Conservation (phyloP, 2,329 filamentous ascomycete species). For the Microsporum canis region DNA sequence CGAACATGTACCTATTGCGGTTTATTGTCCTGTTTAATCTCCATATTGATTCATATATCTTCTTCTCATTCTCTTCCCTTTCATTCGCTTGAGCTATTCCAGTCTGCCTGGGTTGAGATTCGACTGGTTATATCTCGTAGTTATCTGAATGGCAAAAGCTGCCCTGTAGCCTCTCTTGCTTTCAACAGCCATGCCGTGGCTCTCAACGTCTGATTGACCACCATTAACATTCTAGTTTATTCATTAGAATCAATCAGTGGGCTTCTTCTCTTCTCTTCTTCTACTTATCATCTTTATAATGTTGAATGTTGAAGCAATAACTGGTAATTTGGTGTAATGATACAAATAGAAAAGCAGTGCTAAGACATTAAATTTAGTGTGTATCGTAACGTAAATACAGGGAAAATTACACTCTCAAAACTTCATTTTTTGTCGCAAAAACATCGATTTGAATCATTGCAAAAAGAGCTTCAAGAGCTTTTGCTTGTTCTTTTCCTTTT, state of each 20-base stretch:
- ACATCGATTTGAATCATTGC: neutral
- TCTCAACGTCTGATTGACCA: neutral
- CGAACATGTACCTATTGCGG: constrained; percentile 1
- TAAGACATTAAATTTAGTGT: neutral
- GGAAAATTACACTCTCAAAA: constrained; percentile 1
- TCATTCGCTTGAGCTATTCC: neutral
- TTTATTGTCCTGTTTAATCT: neutral
- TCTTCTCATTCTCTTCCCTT: neutral
- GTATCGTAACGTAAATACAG: neutral
- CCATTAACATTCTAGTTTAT: neutral
- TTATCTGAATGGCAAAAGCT: neutral
- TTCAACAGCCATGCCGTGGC: neutral
- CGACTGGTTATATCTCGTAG: neutral
- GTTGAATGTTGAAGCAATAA: neutral
- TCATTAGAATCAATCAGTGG: neutral
- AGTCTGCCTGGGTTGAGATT: neutral
- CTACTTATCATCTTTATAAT: neutral
- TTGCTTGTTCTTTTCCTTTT: neutral
- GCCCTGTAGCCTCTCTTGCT: neutral
- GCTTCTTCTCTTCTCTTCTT: neutral
- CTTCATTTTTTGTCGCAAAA: neutral
- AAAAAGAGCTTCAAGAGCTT: neutral
- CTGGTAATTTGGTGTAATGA: neutral
- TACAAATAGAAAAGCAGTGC: neutral
- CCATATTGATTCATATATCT: neutral